phyloP scores from a whole-genome alignment of 768 basidiomycete species.

The Lentinula boryana region DNA sequence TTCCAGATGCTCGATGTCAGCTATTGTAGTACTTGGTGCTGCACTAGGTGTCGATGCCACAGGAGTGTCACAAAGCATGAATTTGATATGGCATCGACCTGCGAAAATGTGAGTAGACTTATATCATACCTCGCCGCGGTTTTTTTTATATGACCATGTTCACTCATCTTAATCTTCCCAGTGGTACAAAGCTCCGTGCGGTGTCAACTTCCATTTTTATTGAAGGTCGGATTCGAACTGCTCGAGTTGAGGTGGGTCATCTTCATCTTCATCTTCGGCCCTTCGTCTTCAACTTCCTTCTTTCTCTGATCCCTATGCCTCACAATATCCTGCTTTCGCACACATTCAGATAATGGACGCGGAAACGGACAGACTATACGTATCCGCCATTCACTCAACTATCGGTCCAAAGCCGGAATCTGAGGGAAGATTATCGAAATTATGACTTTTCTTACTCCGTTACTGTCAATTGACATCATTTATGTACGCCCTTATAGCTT shows the following conservation, averaged over 20 bases:
- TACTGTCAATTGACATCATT: too few species aligned
- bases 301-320: not conserved
- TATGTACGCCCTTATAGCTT: too few species aligned
- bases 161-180: not conserved
- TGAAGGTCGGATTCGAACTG: constrained; percentile 9
- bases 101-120: constrained; percentile 6
- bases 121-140: not conserved
- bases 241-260: constrained; percentile 9
- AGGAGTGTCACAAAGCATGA: constrained; percentile 12
- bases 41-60: constrained; percentile 8
- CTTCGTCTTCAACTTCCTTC: not conserved
- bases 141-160: too few species aligned
- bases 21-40: constrained; percentile 6
- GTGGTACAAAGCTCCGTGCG: constrained; percentile 8
- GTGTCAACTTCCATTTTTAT: constrained; percentile 9
- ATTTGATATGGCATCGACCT: constrained; percentile 11
- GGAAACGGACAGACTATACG: constrained; percentile 6
- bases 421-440: not conserved
- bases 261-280: not conserved
- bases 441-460: not conserved
- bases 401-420: not conserved
- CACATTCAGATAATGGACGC: constrained; percentile 3
- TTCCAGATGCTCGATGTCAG: constrained; percentile 9
- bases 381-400: constrained; percentile 10
- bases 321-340: not conserved